Evolutionary conservation across 192 early-diverging fungal species (phyloP).

Genomic region (Neocallimastix lanati): DNA sequence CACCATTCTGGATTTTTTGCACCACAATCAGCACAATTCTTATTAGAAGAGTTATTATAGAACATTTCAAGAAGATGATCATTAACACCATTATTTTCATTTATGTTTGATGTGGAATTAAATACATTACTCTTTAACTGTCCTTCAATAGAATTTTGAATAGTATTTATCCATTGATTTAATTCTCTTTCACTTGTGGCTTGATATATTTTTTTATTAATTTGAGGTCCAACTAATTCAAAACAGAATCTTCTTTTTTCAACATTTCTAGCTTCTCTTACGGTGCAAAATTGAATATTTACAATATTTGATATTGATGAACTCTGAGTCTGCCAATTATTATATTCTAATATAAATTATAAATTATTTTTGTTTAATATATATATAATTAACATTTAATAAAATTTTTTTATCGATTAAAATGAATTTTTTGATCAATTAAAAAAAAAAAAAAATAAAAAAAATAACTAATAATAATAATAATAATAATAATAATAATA

Average conservation of each 20-base stretch:
- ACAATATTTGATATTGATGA: conserved; percentile 38
- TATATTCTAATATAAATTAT: conserved; percentile 20
- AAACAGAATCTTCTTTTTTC: conserved; percentile 50
- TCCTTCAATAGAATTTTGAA: conserved; percentile 48
- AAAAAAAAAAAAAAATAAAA: background rate
- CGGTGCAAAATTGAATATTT: conserved; percentile 44
- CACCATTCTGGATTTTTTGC: conserved; percentile 45
- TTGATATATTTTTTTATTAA: conserved; percentile 40
- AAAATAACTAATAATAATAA: too few species aligned
- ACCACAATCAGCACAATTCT: conserved; percentile 50
- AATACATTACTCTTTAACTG: conserved; percentile 25
- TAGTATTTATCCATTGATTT: conserved; percentile 36
- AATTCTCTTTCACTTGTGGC: conserved; percentile 46
- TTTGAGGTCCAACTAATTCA: conserved; percentile 40
- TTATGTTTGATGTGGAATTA: too few species aligned
- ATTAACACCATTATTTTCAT: background rate
- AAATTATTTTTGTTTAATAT: too few species aligned
- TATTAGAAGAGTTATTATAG: conserved; percentile 18
- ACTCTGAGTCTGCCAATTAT: conserved; percentile 41
- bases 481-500: too few species aligned
- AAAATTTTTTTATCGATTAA: too few species aligned
- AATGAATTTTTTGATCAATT: too few species aligned
- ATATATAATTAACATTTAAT: too few species aligned
- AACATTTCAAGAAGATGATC: background rate
- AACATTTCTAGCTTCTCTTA: conserved; percentile 39